Percentiles rank a stretch among this genome's conserved stretches.
These are phyloP conservation scores for Mitragyna speciosa DNA, from an alignment of 257 asterid species.

Conservation along the genomic window DNA sequence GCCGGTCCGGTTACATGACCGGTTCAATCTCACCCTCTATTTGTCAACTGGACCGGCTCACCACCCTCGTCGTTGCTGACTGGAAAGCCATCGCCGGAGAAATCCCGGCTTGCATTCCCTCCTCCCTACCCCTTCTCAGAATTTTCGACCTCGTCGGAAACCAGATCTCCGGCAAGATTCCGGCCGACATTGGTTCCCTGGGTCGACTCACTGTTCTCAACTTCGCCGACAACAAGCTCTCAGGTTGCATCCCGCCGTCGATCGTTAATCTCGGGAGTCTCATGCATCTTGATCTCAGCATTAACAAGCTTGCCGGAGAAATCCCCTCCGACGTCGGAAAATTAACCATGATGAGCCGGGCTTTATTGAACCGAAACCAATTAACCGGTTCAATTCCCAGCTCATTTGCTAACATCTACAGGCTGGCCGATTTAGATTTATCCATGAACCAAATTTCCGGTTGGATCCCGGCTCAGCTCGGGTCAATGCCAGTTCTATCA, in stretches of 20 bases:
- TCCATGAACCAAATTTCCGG: slow-evolving; percentile 70
- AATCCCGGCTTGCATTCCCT: slow-evolving; percentile 67
- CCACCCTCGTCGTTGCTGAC: slow-evolving; percentile 79
- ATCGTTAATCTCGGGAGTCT: slow-evolving; percentile 59
- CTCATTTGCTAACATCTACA: slow-evolving; percentile 49
- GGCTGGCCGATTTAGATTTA: slow-evolving; percentile 82
- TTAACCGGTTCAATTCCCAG: slow-evolving; percentile 74
- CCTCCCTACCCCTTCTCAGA: slow-evolving; percentile 54
- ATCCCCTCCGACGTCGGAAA: slow-evolving; percentile 77
- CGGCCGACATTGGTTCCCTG: slow-evolving; percentile 64
- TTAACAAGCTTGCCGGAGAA: slow-evolving; percentile 59
- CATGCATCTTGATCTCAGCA: slow-evolving; percentile 81
- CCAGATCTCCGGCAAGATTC: slow-evolving; percentile 72
- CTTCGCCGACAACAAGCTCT: slow-evolving; percentile 76
- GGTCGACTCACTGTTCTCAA: slow-evolving; percentile 65
- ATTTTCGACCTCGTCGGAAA: slow-evolving; percentile 83
- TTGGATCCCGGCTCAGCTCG: slow-evolving; percentile 61
- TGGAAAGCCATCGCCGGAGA: slow-evolving; percentile 87
- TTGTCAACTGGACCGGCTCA: slow-evolving; percentile 77
- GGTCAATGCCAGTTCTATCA: slow-evolving; percentile 89
- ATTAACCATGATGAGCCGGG: slow-evolving; percentile 86
- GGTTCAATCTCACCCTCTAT: slow-evolving; percentile 70
- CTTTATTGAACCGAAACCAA: slow-evolving; percentile 61
- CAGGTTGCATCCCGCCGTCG: slow-evolving; percentile 65
- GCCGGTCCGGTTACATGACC: slow-evolving; percentile 93